Percentiles rank a stretch among this genome's conserved stretches.
Evolutionary conservation across 306 rosid genomes (phyloP).

Genomic region (Medicago ruthenica): DNA sequence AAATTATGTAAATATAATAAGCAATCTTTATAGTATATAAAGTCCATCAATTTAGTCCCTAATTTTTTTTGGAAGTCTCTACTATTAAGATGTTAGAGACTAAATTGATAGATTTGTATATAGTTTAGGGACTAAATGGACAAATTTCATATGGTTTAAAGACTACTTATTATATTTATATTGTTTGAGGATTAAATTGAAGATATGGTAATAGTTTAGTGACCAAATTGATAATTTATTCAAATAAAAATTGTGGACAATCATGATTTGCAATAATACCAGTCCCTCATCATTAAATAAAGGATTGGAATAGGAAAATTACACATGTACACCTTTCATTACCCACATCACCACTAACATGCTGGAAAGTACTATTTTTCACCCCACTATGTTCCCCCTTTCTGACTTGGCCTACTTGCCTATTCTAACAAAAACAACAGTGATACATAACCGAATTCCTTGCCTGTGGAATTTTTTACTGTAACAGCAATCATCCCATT

Average conservation of each 20-base stretch:
- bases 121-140: no score
- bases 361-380: slow-evolving; percentile 59
- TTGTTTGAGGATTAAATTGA: no score
- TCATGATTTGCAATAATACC: slow-evolving; percentile 64
- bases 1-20: no score
- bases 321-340: slow-evolving; percentile 75
- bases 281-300: slow-evolving; percentile 58
- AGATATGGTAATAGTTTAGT: no score
- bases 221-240: no score
- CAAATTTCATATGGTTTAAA: no score
- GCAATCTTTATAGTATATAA: no score
- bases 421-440: slow-evolving; percentile 52
- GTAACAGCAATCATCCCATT: not conserved
- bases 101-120: no score
- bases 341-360: slow-evolving; percentile 58
- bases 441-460: slow-evolving; percentile 22
- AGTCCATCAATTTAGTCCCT: no score
- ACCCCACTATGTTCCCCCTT: slow-evolving; percentile 49
- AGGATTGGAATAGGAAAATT: slow-evolving; percentile 56
- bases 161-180: no score
- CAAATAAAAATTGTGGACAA: slow-evolving; percentile 39
- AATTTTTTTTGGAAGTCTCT: no score
- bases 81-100: no score
- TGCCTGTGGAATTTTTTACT: not conserved
- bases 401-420: slow-evolving; percentile 48